Base-by-base conservation (phyloP, 2,329 filamentous ascomycete genomes). In the Didymella pomorum region DNA sequence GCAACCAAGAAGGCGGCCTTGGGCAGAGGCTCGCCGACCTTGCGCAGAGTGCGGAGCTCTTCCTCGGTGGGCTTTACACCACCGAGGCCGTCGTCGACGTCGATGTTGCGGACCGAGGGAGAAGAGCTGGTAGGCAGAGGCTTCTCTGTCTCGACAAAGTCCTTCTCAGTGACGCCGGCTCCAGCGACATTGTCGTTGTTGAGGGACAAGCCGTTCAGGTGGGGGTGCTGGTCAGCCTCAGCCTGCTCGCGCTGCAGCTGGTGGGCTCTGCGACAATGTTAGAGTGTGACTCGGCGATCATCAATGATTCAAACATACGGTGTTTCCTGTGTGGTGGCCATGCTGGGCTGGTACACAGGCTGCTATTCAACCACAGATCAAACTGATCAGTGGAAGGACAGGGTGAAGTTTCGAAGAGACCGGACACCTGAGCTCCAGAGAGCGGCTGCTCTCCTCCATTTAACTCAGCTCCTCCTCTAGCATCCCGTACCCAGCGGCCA, bases 1-100 rank as follows among this genome's bases (percentile, higher is more conserved):
- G 80, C 80, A 50, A 83, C 78, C 18, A 82, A 64, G 64, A 80
- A 82, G 25, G 80, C 80, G 21, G 76, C 74, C 65, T 77, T 78
- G 43, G 81, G 81, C 4, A 83, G 71, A 43, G 76, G 74, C 66
- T 82, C 81, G 44, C 79, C 77, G n/a, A 82, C 75, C 57, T 78
- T 77, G 52, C 80, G 71, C 25, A 83, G 72, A 1, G 76, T 79
- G 39, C 65, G 68, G 60, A 74, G 74, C 62, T 82, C 80, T 29
- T 79, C 74, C 4, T 77, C 76, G 20, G 76, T 79, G 1, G 80
- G 80, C 58, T 72, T 71, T n/a, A 77, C 66, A 26, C 72, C 74
- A 28, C 67, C 67, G 16, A 72, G 47, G 16, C 66, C 65, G 37
- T 75, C 72, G 11, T 74, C 70, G 6, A 71, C 65, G 2, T 68